A percentile compares a stretch with the other conserved stretches of the same genome.
phyloP scores from a whole-genome alignment of 2,329 filamentous ascomycete genomes.

The Dactylellina parvicollis region DNA sequence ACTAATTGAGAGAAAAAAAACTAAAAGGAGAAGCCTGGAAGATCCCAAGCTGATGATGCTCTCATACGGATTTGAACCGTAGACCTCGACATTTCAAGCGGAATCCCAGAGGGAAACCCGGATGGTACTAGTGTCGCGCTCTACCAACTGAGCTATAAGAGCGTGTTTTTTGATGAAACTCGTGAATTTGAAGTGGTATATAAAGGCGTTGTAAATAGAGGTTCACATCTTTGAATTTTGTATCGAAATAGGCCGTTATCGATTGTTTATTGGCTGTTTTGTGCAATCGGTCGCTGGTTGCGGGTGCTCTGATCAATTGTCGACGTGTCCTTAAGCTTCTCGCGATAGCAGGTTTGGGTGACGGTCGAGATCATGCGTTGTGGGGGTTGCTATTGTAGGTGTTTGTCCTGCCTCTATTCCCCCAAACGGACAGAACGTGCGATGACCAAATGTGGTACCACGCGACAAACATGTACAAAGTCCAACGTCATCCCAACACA shows the following conservation, averaged over 20 bases:
- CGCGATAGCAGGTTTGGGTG: too few species aligned
- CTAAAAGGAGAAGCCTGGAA: background rate
- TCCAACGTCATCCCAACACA: constrained; percentile 17
- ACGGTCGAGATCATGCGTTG: background rate
- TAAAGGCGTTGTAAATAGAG: too few species aligned
- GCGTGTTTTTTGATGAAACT: background rate
- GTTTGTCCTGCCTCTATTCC: background rate
- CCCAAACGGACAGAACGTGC: background rate
- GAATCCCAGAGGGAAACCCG: too few species aligned
- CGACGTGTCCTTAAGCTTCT: background rate
- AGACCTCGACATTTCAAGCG: constrained; percentile 38
- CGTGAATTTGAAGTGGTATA: background rate
- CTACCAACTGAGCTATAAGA: constrained; percentile 27
- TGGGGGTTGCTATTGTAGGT: background rate
- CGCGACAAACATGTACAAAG: background rate
- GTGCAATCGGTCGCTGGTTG: too few species aligned
- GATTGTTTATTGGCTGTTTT: too few species aligned
- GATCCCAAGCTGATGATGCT: background rate
- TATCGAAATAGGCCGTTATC: too few species aligned
- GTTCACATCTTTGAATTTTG: too few species aligned
- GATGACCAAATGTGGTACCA: background rate
- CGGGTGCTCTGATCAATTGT: background rate
- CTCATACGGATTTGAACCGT: constrained; percentile 44
- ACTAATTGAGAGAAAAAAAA: background rate
- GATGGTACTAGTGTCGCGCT: constrained; percentile 37